Evolutionary conservation across 495 filamentous ascomycete genomes (phyloP), one percentile per base, ranked within the genome.

Genomic region (Penicillium verhagenii): DNA sequence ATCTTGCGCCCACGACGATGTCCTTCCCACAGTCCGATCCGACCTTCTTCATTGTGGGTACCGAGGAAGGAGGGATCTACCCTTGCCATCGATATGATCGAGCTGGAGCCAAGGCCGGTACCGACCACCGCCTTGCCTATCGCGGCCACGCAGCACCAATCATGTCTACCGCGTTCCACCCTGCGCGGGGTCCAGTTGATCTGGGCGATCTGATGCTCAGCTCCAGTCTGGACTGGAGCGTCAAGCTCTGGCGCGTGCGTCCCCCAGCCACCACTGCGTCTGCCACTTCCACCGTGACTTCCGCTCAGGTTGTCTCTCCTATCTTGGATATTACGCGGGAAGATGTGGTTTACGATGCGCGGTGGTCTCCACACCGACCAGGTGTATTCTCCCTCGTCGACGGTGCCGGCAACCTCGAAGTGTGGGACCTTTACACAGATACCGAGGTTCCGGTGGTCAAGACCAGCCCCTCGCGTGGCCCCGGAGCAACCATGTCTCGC

Each of bases 31-130:
- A 93, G 62, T 87, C 90, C 1, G 95, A 99, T 63, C 94, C 94
- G 14, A 97, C 94, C 2, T 96, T 95, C 70, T 97, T 97, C 79
- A 86, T 99, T 28, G 89, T 96, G 25, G 94, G 94, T 38, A 95
- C 92, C 3, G 94, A 99, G 75, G 92, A 97, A 77, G 94, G 94
- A 26, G 82, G 87, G 51, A 96, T 99, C 56, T 94, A 90, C 72
- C 91, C 94, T 1, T 96, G 94, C 70, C 95, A 97, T 67, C 86
- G 94, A 29, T 97, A 97, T 71, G 94, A 97, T 66, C 87, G 94
- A 58, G 94, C 94, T 2, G 94, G 95, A 39, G 93, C 94, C 39
- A 97, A 96, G 71, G 92, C 94, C 3, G 94, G 94, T 47, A 91
- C 96, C 24, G 94, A 99, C 64, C 77, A 85, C 40, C 82, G 91